Conservation (phyloP, 768 basidiomycete species). For the Cystofilobasidium capitatum region DNA sequence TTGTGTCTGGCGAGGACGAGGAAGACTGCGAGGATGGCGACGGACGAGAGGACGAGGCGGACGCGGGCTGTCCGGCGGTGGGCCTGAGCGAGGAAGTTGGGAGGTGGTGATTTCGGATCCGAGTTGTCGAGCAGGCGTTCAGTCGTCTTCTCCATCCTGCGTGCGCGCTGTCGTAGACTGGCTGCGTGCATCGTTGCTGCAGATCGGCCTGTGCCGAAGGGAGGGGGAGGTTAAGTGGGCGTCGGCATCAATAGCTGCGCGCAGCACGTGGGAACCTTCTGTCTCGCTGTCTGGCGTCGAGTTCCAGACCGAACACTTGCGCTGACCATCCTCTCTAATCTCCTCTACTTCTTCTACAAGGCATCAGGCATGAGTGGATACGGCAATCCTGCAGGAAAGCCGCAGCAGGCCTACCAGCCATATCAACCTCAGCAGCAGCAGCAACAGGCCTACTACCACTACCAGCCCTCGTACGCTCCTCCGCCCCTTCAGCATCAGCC, state of each 20-base stretch:
- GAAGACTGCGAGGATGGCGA: constrained; percentile 20
- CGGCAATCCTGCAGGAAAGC: too few relatives aligned
- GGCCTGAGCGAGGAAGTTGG: background rate
- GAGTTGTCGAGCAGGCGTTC: background rate
- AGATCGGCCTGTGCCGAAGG: too few relatives aligned
- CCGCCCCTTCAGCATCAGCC: too few relatives aligned
- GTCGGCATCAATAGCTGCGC: background rate
- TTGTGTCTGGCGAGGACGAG: background rate
- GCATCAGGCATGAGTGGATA: too few relatives aligned
- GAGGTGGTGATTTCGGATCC: background rate
- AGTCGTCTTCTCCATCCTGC: background rate
- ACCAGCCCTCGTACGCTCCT: too few relatives aligned
- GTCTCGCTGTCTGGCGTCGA: too few relatives aligned
- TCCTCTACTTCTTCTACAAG: constrained; percentile 2
- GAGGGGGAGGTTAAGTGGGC: background rate
- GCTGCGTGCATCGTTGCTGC: constrained; percentile 25
- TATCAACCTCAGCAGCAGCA: too few relatives aligned
- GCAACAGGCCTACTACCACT: too few relatives aligned
- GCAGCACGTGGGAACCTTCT: background rate
- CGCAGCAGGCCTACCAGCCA: too few relatives aligned
- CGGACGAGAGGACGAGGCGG: constrained; percentile 18
- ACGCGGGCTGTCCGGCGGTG: constrained; percentile 15
- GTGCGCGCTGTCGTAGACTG: background rate
- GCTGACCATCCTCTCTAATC: background rate
- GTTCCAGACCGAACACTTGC: too few relatives aligned